Evolutionary conservation across 495 filamentous ascomycete species (phyloP).

Genomic region (Aspergillus indologenus): DNA sequence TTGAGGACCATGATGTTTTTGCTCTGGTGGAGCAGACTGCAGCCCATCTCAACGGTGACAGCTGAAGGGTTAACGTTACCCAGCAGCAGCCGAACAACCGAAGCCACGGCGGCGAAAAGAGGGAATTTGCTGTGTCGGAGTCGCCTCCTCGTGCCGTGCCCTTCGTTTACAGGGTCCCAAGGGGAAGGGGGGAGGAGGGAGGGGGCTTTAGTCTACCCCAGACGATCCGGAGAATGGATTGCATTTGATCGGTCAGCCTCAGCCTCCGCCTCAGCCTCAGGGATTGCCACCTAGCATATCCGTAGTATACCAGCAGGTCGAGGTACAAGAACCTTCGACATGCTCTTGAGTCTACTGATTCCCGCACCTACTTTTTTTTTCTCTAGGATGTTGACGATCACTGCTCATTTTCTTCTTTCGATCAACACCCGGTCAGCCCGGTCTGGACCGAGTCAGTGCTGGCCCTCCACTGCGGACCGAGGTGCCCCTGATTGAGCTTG

Average conservation of each 20-base stretch:
- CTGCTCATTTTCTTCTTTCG: not conserved
- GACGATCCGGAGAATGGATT: not conserved
- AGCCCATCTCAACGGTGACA: not conserved
- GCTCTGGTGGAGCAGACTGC: not conserved
- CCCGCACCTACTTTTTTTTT: not conserved
- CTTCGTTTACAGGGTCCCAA: too few species aligned
- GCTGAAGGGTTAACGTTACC: not conserved
- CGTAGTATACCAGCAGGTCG: too few species aligned
- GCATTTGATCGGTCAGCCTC: not conserved
- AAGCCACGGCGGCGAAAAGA: not conserved
- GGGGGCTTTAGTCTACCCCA: not conserved
- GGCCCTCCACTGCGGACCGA: slow-evolving; percentile 4
- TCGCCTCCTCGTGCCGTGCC: not conserved
- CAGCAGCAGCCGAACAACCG: not conserved
- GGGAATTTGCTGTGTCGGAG: too few species aligned
- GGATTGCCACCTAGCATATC: too few species aligned
- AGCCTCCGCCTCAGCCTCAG: not conserved
- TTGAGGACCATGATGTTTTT: not conserved
- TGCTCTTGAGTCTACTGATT: not conserved
- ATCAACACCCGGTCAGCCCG: slow-evolving; percentile 6
- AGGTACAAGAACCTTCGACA: too few species aligned
- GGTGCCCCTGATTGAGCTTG: slow-evolving; percentile 15
- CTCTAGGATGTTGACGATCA: not conserved
- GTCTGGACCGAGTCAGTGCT: slow-evolving; percentile 13
- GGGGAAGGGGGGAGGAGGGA: too few species aligned